Conservation (phyloP, 1,284 basidiomycete genomes). For the Retiboletus flavoniger region DNA sequence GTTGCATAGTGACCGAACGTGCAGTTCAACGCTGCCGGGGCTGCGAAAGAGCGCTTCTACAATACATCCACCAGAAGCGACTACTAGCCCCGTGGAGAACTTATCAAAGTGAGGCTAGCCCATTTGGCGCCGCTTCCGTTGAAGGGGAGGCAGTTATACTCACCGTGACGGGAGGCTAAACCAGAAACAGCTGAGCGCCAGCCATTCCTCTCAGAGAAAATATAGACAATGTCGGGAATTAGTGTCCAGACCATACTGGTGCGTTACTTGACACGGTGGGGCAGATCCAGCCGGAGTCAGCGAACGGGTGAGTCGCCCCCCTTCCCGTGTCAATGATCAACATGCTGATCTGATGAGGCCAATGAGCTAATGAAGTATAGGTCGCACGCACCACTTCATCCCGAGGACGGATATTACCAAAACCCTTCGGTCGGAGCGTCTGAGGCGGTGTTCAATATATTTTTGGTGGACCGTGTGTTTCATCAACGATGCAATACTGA, state of each 20-base stretch:
- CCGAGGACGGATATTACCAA: slow-evolving; percentile 1
- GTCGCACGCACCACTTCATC: background rate
- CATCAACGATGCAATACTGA: background rate
- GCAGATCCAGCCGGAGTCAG: background rate
- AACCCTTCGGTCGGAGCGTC: background rate
- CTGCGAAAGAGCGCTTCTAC: background rate
- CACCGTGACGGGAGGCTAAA: background rate
- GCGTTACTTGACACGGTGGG: background rate
- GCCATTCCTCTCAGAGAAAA: background rate
- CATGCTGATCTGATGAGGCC: slow-evolving; percentile 3
- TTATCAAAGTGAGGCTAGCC: background rate
- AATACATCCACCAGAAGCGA: background rate
- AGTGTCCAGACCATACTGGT: background rate
- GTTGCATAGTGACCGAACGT: background rate
- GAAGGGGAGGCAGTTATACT: background rate
- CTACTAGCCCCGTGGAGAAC: background rate
- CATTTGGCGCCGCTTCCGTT: background rate
- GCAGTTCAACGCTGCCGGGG: background rate
- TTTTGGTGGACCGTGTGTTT: slow-evolving; percentile 3
- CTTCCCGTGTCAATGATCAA: background rate
- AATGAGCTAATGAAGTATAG: slow-evolving; percentile 2
- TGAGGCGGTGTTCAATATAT: slow-evolving; percentile 1
- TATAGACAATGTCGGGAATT: background rate
- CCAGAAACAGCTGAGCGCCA: background rate
- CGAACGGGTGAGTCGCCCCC: background rate